Evolutionary conservation across 2,329 filamentous ascomycete species (phyloP).

Genomic region (Penicillium concentricum): DNA sequence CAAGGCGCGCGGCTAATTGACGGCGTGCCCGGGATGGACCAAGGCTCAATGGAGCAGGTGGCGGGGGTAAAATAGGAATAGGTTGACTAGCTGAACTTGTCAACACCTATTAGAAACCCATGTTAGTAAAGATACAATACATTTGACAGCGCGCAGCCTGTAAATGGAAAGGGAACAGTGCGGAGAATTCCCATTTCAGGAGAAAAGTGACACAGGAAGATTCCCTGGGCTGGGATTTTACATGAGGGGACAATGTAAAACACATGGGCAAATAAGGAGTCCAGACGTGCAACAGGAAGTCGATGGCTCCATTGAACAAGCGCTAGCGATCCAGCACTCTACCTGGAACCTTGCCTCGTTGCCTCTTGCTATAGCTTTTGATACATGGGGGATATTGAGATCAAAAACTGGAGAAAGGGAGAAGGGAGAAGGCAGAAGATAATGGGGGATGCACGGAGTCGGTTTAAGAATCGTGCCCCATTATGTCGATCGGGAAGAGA

Average conservation of each 20-base stretch:
- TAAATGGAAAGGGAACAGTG: background rate
- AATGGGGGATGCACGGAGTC: slow-evolving; percentile 11
- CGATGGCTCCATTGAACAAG: background rate
- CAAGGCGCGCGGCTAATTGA: slow-evolving; percentile 84
- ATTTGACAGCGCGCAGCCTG: background rate
- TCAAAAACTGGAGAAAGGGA: background rate
- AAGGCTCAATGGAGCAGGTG: slow-evolving; percentile 79
- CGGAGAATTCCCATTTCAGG: background rate
- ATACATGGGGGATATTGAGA: background rate
- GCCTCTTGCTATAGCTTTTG: background rate
- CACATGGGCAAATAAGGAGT: background rate
- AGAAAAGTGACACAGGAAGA: background rate
- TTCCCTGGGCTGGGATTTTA: background rate
- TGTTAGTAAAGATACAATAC: slow-evolving; percentile 12
- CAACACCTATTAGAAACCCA: slow-evolving; percentile 23
- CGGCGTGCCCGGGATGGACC: slow-evolving; percentile 82
- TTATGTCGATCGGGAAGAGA: slow-evolving; percentile 60
- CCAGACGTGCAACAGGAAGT: background rate
- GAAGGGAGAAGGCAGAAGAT: slow-evolving; percentile 7
- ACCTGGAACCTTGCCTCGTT: background rate
- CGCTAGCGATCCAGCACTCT: background rate
- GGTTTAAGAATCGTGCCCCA: slow-evolving; percentile 57
- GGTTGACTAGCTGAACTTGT: slow-evolving; percentile 40
- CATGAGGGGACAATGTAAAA: background rate
- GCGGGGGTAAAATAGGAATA: slow-evolving; percentile 49